phyloP scores from a whole-genome alignment of 768 basidiomycete genomes.

The Calvatia gigantea region DNA sequence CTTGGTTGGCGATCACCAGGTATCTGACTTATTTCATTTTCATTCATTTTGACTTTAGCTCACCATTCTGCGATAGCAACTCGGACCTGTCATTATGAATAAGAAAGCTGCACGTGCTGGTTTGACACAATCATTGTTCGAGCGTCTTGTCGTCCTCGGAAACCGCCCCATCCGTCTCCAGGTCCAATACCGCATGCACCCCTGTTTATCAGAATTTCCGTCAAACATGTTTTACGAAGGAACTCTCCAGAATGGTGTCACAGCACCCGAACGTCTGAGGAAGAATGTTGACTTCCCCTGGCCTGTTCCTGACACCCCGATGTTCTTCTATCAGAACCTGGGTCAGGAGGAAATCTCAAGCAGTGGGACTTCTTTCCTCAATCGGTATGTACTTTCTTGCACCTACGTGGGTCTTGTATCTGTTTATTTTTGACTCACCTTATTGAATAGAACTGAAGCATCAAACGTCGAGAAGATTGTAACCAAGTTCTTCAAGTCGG shows the following conservation, averaged over 20 bases:
- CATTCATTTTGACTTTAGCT: slow-evolving; percentile 3
- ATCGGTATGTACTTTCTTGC: slow-evolving; percentile 52
- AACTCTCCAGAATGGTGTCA: slow-evolving; percentile 97
- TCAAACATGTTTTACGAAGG: slow-evolving; percentile 99
- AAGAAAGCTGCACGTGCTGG: slow-evolving; percentile 99
- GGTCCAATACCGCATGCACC: slow-evolving; percentile 99
- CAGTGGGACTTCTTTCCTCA: slow-evolving; percentile 97
- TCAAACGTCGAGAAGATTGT: slow-evolving; percentile 99
- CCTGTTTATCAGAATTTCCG: slow-evolving; percentile 97
- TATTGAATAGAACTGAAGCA: slow-evolving; percentile 77
- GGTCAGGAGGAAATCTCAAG: slow-evolving; percentile 99
- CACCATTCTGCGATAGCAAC: slow-evolving; percentile 53
- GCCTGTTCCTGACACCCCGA: slow-evolving; percentile 95
- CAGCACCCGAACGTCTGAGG: slow-evolving; percentile 92
- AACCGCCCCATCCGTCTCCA: slow-evolving; percentile 98
- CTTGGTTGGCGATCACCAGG: slow-evolving; percentile 91
- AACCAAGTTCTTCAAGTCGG: slow-evolving; percentile 99
- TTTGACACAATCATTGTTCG: slow-evolving; percentile 96
- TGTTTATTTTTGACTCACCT: slow-evolving; percentile 6
- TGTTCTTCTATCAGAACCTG: slow-evolving; percentile 99
- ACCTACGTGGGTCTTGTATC: too few relatives aligned
- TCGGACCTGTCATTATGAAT: slow-evolving; percentile 99
- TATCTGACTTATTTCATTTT: slow-evolving; percentile 14
- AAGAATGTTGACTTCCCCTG: slow-evolving; percentile 99
- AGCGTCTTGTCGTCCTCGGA: slow-evolving; percentile 90